Percentiles rank a stretch among this genome's conserved stretches.
phyloP scores from a whole-genome alignment of 179 eudicot species.

The Heliamphora pulchella region DNA sequence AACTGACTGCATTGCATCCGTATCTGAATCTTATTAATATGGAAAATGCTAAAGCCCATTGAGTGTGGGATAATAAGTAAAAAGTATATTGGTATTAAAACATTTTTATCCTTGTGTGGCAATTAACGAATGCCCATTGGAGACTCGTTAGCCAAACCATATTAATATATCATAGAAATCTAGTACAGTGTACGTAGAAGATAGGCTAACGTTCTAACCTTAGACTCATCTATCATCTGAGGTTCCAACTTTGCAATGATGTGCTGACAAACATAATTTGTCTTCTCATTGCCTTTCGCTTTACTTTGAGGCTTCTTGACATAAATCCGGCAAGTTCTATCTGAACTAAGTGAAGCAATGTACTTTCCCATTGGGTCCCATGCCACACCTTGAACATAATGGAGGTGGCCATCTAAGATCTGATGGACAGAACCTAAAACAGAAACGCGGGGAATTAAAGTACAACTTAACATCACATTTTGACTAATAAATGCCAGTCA shows the following conservation, averaged over 20 bases:
- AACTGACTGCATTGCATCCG: conserved; percentile 43
- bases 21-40: conserved; percentile 6
- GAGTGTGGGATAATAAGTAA: too few relatives aligned
- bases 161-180: too few relatives aligned
- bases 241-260: conserved; percentile 63
- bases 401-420: conserved; percentile 84
- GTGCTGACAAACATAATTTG: conserved; percentile 75
- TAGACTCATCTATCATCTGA: conserved; percentile 55
- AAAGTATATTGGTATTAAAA: too few relatives aligned
- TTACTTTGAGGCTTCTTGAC: conserved; percentile 68
- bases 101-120: too few relatives aligned
- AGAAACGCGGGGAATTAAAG: conserved; percentile 4
- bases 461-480: not conserved
- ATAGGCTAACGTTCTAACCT: conserved; percentile 38
- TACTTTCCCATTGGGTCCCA: conserved; percentile 90
- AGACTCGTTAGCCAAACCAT: too few relatives aligned
- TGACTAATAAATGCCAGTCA: not conserved
- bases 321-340: conserved; percentile 82
- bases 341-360: conserved; percentile 87
- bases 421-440: conserved; percentile 76
- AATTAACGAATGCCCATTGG: too few relatives aligned
- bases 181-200: not conserved
- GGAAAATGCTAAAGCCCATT: too few relatives aligned
- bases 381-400: conserved; percentile 98
- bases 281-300: conserved; percentile 61